These are phyloP conservation scores for Calonectria leucothoes DNA, from an alignment of 2,329 filamentous ascomycete species.

Conservation along the genomic window DNA sequence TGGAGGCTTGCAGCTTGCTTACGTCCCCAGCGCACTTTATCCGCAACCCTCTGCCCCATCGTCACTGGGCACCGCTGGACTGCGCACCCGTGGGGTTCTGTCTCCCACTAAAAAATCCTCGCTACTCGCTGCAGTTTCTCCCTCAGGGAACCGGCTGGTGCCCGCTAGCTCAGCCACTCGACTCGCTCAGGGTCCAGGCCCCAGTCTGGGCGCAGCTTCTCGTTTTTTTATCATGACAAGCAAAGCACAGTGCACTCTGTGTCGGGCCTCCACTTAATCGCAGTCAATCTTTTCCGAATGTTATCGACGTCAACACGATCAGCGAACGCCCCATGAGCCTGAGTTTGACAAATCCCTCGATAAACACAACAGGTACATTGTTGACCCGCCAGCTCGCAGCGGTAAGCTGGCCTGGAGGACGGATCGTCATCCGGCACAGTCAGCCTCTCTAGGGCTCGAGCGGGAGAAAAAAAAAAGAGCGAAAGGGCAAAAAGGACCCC, in stretches of 20 bases:
- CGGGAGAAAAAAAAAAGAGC: neutral
- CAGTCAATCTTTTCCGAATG: constrained; percentile 1
- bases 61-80: neutral
- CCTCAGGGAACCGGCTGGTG: neutral
- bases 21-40: neutral
- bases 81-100: neutral
- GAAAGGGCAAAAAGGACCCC: neutral
- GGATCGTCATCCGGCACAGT: constrained; percentile 17
- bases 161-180: constrained; percentile 22
- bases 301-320: neutral
- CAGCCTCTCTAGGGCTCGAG: neutral
- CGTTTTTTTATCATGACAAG: neutral
- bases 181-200: constrained; percentile 21
- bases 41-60: neutral
- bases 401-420: neutral
- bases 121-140: neutral
- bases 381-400: constrained; percentile 33
- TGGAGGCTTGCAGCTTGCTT: constrained; percentile 9
- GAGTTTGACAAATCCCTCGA: constrained; percentile 13
- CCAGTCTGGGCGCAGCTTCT: constrained; percentile 34
- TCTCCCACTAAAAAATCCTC: constrained; percentile 6
- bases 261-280: neutral
- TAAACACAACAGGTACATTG: constrained; percentile 33
- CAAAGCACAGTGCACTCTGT: neutral
- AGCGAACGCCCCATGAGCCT: neutral